Conservation (phyloP, 306 rosid genomes). For the Quercus bicolor region DNA sequence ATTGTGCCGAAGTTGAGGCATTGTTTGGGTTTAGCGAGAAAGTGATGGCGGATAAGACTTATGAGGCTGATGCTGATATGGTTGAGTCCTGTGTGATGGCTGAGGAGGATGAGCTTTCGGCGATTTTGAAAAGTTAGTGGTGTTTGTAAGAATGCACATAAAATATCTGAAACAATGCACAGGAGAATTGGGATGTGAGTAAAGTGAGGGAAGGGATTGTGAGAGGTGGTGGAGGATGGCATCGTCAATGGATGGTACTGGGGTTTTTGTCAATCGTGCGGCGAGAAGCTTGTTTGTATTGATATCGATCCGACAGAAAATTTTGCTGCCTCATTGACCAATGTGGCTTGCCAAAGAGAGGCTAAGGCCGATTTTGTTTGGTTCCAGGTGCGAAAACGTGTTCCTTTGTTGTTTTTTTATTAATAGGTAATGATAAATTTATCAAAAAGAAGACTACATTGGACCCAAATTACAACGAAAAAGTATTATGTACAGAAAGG, state of each 20-base stretch:
- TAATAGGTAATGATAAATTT: too few species aligned
- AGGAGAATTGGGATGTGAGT: constrained; percentile 59
- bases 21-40: constrained; percentile 73
- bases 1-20: constrained; percentile 71
- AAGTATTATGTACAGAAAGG: too few species aligned
- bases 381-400: constrained; percentile 56
- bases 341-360: constrained; percentile 66
- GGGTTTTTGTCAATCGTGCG: constrained; percentile 56
- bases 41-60: constrained; percentile 68
- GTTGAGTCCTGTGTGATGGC: constrained; percentile 45
- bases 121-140: constrained; percentile 63
- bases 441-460: too few species aligned
- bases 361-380: constrained; percentile 41
- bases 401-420: constrained; percentile 19
- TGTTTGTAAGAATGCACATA: constrained; percentile 38
- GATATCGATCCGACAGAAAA: constrained; percentile 79
- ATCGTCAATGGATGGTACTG: constrained; percentile 68
- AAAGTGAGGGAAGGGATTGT: constrained; percentile 51
- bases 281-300: constrained; percentile 69
- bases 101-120: constrained; percentile 74
- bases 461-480: too few species aligned
- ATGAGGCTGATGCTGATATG: constrained; percentile 75
- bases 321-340: constrained; percentile 65
- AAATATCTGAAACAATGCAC: constrained; percentile 76
- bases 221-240: constrained; percentile 96